These are phyloP conservation scores for Ballota nigra DNA, from an alignment of 257 asterid species.

Conservation along the genomic window DNA sequence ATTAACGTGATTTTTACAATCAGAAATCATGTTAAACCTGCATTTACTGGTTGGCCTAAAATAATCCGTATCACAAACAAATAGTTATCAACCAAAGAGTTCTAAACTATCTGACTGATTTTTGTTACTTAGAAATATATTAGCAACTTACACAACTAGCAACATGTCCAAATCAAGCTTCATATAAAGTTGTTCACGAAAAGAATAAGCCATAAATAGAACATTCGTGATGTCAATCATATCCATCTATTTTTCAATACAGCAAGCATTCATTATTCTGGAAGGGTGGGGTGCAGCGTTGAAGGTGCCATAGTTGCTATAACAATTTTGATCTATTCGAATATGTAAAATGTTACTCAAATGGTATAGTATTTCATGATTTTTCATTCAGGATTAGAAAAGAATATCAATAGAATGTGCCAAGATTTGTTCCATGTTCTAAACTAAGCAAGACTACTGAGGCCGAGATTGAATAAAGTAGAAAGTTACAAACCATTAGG, in stretches of 20 bases:
- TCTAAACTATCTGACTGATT: not conserved
- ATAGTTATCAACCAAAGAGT: constrained; percentile 2
- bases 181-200: not conserved
- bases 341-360: constrained; percentile 10
- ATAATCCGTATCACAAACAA: not conserved
- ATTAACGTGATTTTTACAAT: not conserved
- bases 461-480: constrained; percentile 12
- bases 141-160: not conserved
- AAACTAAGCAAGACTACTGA: constrained; percentile 11
- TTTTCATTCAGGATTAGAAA: not conserved
- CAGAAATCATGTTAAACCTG: not conserved
- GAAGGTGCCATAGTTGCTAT: constrained; percentile 1
- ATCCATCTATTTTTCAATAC: not conserved
- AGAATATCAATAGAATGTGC: not conserved
- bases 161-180: constrained; percentile 1
- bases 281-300: not conserved
- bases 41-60: not conserved
- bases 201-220: constrained; percentile 3
- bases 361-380: not conserved
- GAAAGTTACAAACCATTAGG: constrained; percentile 69
- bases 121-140: not conserved
- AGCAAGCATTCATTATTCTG: constrained; percentile 7
- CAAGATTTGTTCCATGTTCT: constrained; percentile 10
- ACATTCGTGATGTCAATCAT: constrained; percentile 2
- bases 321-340: not conserved